phyloP scores from a whole-genome alignment of 495 filamentous ascomycete genomes.

The Bathelium albidoporum region DNA sequence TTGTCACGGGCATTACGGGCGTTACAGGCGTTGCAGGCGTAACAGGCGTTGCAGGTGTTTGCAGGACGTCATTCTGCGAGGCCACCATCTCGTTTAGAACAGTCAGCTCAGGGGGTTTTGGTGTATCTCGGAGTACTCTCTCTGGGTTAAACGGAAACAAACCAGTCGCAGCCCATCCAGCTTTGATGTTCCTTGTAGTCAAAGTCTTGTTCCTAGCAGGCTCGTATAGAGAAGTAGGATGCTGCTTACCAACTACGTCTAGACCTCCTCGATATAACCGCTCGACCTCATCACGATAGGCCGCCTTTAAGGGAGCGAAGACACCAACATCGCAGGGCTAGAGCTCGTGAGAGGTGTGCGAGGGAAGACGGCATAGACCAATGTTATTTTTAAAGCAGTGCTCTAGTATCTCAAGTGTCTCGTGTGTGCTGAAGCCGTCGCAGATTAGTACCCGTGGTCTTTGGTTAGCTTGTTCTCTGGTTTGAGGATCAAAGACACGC shows the following conservation, averaged over 20 bases:
- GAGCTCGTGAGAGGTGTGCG: conserved; percentile 16
- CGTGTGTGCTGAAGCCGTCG: conserved; percentile 17
- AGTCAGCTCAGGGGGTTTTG: neutral
- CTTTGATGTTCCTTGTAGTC: neutral
- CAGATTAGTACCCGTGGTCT: conserved; percentile 14
- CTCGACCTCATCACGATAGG: conserved; percentile 15
- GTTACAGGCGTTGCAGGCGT: neutral
- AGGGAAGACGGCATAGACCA: conserved; percentile 12
- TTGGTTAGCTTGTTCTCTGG: conserved; percentile 7
- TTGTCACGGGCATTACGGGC: neutral
- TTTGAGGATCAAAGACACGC: conserved; percentile 12
- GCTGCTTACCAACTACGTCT: conserved; percentile 12
- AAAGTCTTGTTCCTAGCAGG: conserved; percentile 11
- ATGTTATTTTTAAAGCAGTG: conserved; percentile 18
- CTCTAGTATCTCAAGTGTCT: conserved; percentile 15
- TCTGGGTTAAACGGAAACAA: conserved; percentile 7
- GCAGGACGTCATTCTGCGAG: neutral
- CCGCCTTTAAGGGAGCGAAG: conserved; percentile 12
- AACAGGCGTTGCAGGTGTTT: neutral
- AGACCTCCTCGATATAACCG: conserved; percentile 12
- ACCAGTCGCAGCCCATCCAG: conserved; percentile 1
- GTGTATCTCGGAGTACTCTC: neutral
- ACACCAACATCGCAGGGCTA: conserved; percentile 13
- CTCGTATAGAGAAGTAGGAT: conserved; percentile 12
- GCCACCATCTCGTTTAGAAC: neutral